These are phyloP conservation scores for Populus davidiana DNA, from an alignment of 345 rosid genomes.

Conservation along the genomic window DNA sequence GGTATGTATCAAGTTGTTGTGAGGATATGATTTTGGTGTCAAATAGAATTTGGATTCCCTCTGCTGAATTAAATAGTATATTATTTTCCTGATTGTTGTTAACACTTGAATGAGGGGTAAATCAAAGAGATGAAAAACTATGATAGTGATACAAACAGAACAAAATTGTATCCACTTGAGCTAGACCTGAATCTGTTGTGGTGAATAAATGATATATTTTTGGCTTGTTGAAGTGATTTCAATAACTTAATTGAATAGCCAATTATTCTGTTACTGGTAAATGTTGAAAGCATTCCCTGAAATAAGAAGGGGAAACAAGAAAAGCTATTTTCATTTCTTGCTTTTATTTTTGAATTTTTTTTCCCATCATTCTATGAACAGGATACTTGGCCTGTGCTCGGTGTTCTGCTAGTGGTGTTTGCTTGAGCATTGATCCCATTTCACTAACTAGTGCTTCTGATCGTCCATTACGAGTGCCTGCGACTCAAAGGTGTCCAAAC, in stretches of 20 bases:
- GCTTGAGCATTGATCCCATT: constrained; percentile 57
- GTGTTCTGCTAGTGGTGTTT: constrained; percentile 80
- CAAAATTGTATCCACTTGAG: not conserved
- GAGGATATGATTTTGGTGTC: constrained; percentile 8
- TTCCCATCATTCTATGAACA: constrained; percentile 21
- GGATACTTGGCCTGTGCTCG: constrained; percentile 94
- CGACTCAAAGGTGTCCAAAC: constrained; percentile 61
- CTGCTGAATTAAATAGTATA: not conserved
- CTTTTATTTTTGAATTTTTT: not conserved
- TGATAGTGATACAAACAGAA: not conserved
- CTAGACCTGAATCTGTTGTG: not conserved
- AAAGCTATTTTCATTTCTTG: not conserved
- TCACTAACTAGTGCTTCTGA: constrained; percentile 45
- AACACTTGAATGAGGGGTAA: not conserved
- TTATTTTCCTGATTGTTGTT: not conserved
- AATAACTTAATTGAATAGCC: not conserved
- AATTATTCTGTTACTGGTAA: not conserved
- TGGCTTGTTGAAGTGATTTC: not conserved
- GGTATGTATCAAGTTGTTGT: constrained; percentile 41
- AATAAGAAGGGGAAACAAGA: not conserved
- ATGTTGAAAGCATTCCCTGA: not conserved
- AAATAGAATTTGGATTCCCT: not conserved
- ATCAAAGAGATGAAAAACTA: not conserved
- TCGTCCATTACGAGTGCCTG: constrained; percentile 51
- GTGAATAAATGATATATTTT: not conserved